Conservation (phyloP, 73 alveolate genomes). For the Stentor coeruleus region DNA sequence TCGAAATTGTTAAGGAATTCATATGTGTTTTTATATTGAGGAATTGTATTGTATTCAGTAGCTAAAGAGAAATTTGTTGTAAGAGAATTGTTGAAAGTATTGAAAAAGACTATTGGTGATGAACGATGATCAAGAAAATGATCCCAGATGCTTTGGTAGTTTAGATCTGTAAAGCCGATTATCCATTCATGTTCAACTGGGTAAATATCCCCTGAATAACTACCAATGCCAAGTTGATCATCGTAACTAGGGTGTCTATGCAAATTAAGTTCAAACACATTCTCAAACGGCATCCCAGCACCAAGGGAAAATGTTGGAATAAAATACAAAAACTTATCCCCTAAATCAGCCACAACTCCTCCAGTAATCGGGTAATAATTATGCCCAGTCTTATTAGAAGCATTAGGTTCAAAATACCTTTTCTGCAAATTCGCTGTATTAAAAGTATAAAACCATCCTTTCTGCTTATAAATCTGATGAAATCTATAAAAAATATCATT, state of each 20-base stretch:
- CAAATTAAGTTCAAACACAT: conserved; percentile 5
- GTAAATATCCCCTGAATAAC: background rate
- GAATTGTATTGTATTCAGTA: too few species aligned
- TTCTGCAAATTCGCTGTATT: background rate
- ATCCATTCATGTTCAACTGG: background rate
- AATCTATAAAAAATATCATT: background rate
- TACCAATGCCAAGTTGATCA: conserved; percentile 3
- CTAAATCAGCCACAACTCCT: conserved; percentile 1
- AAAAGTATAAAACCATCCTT: background rate
- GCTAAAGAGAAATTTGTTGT: too few species aligned
- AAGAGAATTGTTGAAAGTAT: too few species aligned
- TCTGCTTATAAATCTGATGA: background rate
- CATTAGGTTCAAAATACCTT: background rate
- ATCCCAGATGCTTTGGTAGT: background rate
- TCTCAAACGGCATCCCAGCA: conserved; percentile 11
- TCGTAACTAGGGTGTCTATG: background rate
- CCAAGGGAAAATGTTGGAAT: background rate
- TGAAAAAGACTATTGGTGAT: background rate
- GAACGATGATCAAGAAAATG: background rate
- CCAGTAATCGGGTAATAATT: background rate
- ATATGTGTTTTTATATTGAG: too few species aligned
- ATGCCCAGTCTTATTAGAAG: background rate
- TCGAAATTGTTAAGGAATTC: too few species aligned
- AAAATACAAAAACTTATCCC: background rate
- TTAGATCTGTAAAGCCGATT: background rate